These are phyloP conservation scores for Haberlea rhodopensis DNA, from an alignment of 257 asterid genomes.

Conservation along the genomic window DNA sequence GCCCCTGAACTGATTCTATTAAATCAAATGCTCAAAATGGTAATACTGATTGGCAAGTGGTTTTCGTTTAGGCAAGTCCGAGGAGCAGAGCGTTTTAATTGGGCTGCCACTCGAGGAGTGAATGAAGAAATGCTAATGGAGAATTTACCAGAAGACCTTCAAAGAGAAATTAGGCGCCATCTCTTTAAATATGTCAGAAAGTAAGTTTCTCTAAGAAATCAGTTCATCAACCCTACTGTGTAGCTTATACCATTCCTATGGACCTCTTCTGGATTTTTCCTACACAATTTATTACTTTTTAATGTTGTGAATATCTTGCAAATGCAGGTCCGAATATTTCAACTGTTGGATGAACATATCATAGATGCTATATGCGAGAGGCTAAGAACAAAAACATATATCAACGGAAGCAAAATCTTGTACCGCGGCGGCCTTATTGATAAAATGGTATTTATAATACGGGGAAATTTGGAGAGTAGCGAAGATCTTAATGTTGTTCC, in stretches of 20 bases:
- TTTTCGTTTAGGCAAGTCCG: conserved; percentile 58
- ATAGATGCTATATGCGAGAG: conserved; percentile 86
- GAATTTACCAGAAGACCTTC: conserved; percentile 93
- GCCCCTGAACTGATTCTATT: neutral
- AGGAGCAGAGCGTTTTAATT: conserved; percentile 71
- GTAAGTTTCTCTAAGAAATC: conserved; percentile 38
- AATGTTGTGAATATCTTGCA: neutral
- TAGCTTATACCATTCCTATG: neutral
- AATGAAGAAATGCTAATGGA: conserved; percentile 81
- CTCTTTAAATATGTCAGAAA: conserved; percentile 73
- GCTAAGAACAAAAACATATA: conserved; percentile 73
- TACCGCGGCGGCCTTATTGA: conserved; percentile 67
- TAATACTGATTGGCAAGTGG: neutral
- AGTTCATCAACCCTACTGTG: neutral
- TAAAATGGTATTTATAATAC: conserved; percentile 86
- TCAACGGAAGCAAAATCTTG: conserved; percentile 67
- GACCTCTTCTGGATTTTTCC: neutral
- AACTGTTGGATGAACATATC: conserved; percentile 75
- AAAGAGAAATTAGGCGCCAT: conserved; percentile 81
- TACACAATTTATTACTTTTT: neutral
- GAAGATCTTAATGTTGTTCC: conserved; percentile 59
- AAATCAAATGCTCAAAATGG: neutral
- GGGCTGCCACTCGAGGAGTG: conserved; percentile 98
- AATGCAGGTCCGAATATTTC: conserved; percentile 73
- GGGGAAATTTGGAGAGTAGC: conserved; percentile 67